A percentile compares a stretch with the other conserved stretches of the same genome.
phyloP scores from a whole-genome alignment of 2,329 filamentous ascomycete genomes.

The Simplicillium sp. region DNA sequence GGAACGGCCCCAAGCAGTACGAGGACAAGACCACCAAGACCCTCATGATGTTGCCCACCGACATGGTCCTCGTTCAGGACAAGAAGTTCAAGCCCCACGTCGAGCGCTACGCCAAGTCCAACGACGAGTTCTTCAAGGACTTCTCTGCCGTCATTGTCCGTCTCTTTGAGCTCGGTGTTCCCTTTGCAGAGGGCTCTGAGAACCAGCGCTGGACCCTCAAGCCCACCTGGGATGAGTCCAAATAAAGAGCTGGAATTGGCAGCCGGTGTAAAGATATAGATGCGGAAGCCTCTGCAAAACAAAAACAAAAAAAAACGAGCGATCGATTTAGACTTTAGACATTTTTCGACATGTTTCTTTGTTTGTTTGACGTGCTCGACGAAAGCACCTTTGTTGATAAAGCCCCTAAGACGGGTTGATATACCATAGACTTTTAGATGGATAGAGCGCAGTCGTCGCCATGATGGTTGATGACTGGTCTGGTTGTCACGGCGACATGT shows the following conservation, averaged over 20 bases:
- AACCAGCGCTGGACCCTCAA: conserved; percentile 55
- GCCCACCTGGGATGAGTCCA: conserved; percentile 28
- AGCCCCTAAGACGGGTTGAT: too few relatives aligned
- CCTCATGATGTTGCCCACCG: conserved; percentile 95
- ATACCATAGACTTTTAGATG: too few relatives aligned
- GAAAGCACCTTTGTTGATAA: background rate
- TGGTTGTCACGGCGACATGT: too few relatives aligned
- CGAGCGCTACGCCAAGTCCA: conserved; percentile 85
- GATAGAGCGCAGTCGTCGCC: too few relatives aligned
- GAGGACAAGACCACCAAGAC: conserved; percentile 80
- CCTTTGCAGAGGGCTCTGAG: conserved; percentile 60
- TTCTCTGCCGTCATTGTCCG: conserved; percentile 70
- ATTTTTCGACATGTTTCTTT: conserved; percentile 1
- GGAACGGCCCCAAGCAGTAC: conserved; percentile 82
- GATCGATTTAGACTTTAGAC: background rate
- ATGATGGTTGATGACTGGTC: too few relatives aligned
- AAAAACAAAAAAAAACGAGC: too few relatives aligned
- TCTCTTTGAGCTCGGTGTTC: conserved; percentile 91
- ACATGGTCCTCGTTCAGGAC: conserved; percentile 80
- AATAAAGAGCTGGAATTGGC: conserved; percentile 9
- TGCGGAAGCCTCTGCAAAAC: conserved; percentile 3
- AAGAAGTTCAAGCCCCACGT: conserved; percentile 74
- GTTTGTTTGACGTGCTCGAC: conserved; percentile 3
- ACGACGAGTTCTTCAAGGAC: conserved; percentile 86
- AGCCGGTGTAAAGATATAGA: background rate